A percentile compares a stretch with the other conserved stretches of the same genome.
phyloP scores from a whole-genome alignment of 2,329 filamentous ascomycete genomes.

The Lomentospora prolificans region DNA sequence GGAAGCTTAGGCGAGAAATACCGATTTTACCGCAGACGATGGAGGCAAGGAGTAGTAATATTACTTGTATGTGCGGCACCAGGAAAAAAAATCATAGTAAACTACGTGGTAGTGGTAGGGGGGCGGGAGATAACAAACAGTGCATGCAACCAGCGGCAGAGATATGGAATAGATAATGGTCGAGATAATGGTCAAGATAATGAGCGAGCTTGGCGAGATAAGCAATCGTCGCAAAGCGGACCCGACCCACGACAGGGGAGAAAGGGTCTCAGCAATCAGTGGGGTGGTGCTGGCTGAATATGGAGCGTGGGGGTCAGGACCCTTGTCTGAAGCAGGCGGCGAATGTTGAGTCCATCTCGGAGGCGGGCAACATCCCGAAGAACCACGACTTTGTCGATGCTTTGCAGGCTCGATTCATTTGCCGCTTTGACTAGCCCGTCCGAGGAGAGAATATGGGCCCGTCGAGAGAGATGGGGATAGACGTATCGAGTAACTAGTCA shows the following conservation, averaged over 20 bases:
- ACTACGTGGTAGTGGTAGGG: neutral
- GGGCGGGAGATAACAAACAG: neutral
- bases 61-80: neutral
- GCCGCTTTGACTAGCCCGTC: neutral
- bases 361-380: too few species aligned
- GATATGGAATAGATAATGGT: neutral
- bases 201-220: too few species aligned
- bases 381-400: too few species aligned
- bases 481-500: neutral
- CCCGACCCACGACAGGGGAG: too few species aligned
- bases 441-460: neutral
- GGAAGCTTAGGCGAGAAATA: neutral
- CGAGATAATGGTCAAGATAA: conserved; percentile 1
- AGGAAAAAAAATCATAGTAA: neutral
- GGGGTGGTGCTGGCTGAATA: neutral
- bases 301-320: neutral
- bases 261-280: neutral
- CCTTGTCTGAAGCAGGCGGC: neutral
- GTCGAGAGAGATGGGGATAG: neutral
- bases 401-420: neutral
- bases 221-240: neutral
- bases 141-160: neutral
- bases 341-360: neutral
- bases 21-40: neutral
- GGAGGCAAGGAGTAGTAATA: neutral